phyloP scores from a whole-genome alignment of 1,284 basidiomycete species.

The Microbotryum violaceum region DNA sequence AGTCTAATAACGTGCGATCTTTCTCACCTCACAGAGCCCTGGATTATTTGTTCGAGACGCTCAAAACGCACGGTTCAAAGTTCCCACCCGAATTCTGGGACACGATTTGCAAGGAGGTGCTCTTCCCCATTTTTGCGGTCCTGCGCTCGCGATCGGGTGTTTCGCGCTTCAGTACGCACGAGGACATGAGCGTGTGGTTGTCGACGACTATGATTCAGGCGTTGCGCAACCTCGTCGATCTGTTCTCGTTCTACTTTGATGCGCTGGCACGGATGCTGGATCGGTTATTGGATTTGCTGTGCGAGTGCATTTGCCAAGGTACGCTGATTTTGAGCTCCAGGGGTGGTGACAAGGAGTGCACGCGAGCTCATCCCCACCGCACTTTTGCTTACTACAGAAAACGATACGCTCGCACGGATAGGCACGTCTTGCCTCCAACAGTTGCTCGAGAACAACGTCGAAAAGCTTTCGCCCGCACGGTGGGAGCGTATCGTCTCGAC shows the following conservation, averaged over 20 bases:
- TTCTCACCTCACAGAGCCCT: constrained; percentile 60
- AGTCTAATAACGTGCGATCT: not conserved
- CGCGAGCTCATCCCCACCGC: constrained; percentile 12
- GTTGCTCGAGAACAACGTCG: constrained; percentile 86
- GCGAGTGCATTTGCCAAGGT: constrained; percentile 99
- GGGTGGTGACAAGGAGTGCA: not conserved
- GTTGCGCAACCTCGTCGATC: constrained; percentile 84
- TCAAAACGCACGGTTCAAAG: constrained; percentile 79
- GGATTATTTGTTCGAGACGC: constrained; percentile 87
- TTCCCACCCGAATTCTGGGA: constrained; percentile 97
- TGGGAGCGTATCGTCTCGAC: constrained; percentile 93
- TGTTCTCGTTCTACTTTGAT: constrained; percentile 95
- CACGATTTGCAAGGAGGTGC: constrained; percentile 87
- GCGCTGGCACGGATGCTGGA: constrained; percentile 84
- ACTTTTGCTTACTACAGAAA: constrained; percentile 54
- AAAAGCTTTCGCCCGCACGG: constrained; percentile 70
- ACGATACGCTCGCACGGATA: constrained; percentile 94
- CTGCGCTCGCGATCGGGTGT: constrained; percentile 73
- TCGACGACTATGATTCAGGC: constrained; percentile 99
- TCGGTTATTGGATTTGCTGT: constrained; percentile 82
- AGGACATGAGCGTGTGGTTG: constrained; percentile 99
- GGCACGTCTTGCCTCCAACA: constrained; percentile 97
- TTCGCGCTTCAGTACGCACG: constrained; percentile 86
- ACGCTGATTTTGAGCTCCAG: constrained; percentile 26
- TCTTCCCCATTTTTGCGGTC: constrained; percentile 98